A percentile compares a stretch with the other conserved stretches of the same genome.
Evolutionary conservation across 345 rosid species (phyloP).

Genomic region (Rhodamnia rubescens): DNA sequence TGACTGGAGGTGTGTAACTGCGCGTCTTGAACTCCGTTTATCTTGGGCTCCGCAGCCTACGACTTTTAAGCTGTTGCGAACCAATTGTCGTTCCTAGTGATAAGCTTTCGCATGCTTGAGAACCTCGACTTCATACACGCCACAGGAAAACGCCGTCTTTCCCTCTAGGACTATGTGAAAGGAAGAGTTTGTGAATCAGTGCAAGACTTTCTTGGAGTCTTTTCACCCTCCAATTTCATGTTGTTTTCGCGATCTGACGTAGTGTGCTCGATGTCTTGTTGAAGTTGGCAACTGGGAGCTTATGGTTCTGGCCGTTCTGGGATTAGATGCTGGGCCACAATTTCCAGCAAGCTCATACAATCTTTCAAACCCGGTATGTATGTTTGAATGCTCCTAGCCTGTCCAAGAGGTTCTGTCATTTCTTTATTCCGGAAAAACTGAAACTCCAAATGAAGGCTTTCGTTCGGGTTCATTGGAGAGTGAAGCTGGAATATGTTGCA

Average conservation of each 20-base stretch:
- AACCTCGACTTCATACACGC: background rate
- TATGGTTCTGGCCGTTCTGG: constrained; percentile 58
- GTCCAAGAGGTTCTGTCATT: background rate
- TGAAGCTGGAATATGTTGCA: constrained; percentile 74
- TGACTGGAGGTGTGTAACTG: background rate
- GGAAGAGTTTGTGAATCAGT: background rate
- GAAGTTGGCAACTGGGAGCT: constrained; percentile 83
- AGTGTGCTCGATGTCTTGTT: background rate
- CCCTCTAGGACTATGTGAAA: background rate
- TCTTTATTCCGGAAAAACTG: background rate
- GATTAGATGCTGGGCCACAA: constrained; percentile 96
- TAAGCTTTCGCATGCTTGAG: background rate
- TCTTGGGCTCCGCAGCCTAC: background rate
- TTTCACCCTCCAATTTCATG: background rate
- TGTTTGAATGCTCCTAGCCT: background rate
- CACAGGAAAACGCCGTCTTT: background rate
- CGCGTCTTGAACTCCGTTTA: background rate
- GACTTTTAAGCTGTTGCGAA: background rate
- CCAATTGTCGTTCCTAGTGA: background rate
- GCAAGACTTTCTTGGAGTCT: background rate
- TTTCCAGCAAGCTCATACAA: constrained; percentile 84
- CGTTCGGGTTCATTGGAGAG: constrained; percentile 78
- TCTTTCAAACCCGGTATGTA: constrained; percentile 70
- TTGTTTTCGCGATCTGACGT: background rate
- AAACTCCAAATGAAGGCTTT: background rate